Conservation (phyloP, 2,329 filamentous ascomycete species). For the Colletotrichum cereale region DNA sequence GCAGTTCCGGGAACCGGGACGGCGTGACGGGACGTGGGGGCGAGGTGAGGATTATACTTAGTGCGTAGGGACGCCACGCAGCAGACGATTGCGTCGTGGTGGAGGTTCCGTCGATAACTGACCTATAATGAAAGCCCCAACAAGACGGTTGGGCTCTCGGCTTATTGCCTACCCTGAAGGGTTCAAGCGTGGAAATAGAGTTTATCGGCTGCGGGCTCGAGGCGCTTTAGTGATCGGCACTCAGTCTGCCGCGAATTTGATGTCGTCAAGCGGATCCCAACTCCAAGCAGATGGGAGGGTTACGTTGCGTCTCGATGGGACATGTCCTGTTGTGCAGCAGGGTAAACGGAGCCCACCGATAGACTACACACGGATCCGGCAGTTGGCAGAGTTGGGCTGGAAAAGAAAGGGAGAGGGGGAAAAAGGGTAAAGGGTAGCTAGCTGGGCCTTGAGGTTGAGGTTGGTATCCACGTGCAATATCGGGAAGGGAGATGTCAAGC, state of each 20-base stretch:
- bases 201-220: constrained; percentile 30
- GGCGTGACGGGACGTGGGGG: constrained; percentile 27
- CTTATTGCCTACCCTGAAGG: constrained; percentile 18
- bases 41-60: constrained; percentile 20
- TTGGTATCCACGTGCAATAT: constrained; percentile 9
- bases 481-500: not conserved
- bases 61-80: not conserved
- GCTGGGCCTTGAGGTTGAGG: too few relatives aligned
- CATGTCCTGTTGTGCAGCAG: not conserved
- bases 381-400: not conserved
- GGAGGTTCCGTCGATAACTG: not conserved
- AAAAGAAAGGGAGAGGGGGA: too few relatives aligned
- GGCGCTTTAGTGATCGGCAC: constrained; percentile 33
- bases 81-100: not conserved
- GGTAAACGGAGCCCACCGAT: not conserved
- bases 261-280: constrained; percentile 28
- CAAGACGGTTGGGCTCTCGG: constrained; percentile 20
- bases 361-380: not conserved
- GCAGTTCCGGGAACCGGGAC: constrained; percentile 18
- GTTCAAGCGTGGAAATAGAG: constrained; percentile 34
- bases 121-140: constrained; percentile 11
- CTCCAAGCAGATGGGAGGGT: not conserved
- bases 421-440: not conserved
- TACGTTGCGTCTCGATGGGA: constrained; percentile 10
- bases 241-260: constrained; percentile 12